phyloP scores from a whole-genome alignment of 2,329 filamentous ascomycete genomes.

The Beauveria varroae region DNA sequence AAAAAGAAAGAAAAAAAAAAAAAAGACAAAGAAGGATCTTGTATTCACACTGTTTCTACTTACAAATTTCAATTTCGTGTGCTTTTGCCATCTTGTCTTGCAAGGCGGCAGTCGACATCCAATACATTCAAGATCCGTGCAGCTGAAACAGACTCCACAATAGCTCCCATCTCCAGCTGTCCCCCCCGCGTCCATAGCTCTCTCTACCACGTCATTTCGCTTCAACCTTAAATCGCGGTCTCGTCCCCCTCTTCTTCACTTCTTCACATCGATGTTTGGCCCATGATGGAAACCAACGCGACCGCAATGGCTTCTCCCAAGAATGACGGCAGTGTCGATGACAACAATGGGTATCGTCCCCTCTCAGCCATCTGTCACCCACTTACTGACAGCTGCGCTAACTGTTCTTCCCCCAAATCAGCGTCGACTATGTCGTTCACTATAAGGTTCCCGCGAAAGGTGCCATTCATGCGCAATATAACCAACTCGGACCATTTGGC shows the following conservation, averaged over 20 bases:
- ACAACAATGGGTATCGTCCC: slow-evolving; percentile 4
- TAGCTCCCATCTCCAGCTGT: not conserved
- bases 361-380: not conserved
- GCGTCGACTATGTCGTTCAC: slow-evolving; percentile 83
- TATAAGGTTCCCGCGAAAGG: slow-evolving; percentile 65
- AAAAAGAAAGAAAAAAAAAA: too few species aligned
- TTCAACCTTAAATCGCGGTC: not conserved
- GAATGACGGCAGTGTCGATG: slow-evolving; percentile 8
- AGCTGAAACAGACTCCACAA: slow-evolving; percentile 3
- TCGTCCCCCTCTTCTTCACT: not conserved
- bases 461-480: slow-evolving; percentile 27
- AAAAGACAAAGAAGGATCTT: not conserved
- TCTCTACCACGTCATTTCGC: slow-evolving; percentile 4
- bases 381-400: not conserved
- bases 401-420: slow-evolving; percentile 19
- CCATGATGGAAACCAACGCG: not conserved
- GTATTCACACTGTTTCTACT: not conserved
- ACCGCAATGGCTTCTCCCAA: not conserved
- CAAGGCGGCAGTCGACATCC: too few species aligned
- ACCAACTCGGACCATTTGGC: not conserved
- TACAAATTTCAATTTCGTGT: too few species aligned
- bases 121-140: not conserved
- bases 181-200: not conserved
- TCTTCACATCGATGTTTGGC: not conserved
- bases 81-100: not conserved